Evolutionary conservation across 1,284 basidiomycete genomes (phyloP).

Genomic region (Fistulinella cinereoalba): DNA sequence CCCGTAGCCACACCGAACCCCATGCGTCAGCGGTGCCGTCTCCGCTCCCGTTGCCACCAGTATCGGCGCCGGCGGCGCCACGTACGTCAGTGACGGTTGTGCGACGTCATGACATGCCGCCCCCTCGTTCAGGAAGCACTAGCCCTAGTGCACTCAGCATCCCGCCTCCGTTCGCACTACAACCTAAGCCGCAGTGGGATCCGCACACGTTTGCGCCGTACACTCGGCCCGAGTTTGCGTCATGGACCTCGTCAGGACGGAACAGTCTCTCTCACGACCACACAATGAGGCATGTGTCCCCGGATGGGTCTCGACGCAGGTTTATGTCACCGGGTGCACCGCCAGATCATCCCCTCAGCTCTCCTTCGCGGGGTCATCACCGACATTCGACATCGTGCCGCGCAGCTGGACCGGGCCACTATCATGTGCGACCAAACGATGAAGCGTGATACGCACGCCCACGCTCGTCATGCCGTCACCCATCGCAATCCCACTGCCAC

Average conservation of each 20-base stretch:
- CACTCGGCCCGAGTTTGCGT: conserved; percentile 35
- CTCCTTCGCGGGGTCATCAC: conserved; percentile 13
- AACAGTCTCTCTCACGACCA: too few species aligned
- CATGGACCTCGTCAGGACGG: too few species aligned
- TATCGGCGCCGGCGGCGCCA: conserved; percentile 9
- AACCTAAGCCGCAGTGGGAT: conserved; percentile 64
- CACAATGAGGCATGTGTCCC: conserved; percentile 9
- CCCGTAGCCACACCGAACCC: conserved; percentile 12
- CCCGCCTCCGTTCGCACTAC: conserved; percentile 63
- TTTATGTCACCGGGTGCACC: too few species aligned
- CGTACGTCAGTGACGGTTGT: neutral
- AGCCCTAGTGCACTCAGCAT: conserved; percentile 26
- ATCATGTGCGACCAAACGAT: too few species aligned
- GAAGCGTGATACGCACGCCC: conserved; percentile 16
- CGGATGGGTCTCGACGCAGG: conserved; percentile 11
- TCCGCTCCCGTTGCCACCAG: conserved; percentile 12
- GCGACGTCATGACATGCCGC: neutral
- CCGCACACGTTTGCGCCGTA: conserved; percentile 37
- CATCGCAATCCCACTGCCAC: too few species aligned
- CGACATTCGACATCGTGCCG: conserved; percentile 9
- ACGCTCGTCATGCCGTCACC: neutral
- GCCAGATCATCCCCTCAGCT: conserved; percentile 15
- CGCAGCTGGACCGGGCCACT: too few species aligned
- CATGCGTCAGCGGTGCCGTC: conserved; percentile 18
- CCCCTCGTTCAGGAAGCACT: neutral